A percentile compares a stretch with the other conserved stretches of the same genome.
Evolutionary conservation across 305 asterid species (phyloP).

Genomic region (Vinca major): DNA sequence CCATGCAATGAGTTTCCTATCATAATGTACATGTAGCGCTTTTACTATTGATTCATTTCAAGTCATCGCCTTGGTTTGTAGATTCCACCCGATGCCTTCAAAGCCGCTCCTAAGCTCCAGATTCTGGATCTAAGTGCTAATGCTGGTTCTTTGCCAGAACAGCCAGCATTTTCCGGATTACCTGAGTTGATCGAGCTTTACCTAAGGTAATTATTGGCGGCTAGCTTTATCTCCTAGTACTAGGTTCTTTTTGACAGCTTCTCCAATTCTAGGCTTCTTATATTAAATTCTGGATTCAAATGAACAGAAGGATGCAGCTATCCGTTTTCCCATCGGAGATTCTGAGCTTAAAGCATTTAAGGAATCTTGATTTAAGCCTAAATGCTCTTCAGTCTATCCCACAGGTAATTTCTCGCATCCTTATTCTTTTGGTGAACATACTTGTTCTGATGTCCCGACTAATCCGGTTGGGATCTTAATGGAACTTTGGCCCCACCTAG

Average conservation of each 20-base stretch:
- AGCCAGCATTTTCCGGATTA: constrained; percentile 66
- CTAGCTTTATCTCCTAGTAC: not conserved
- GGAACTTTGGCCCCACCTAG: too few species aligned
- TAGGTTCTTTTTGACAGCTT: constrained; percentile 10
- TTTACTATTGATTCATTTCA: constrained; percentile 8
- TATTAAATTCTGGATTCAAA: constrained; percentile 21
- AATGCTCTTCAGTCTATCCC: constrained; percentile 69
- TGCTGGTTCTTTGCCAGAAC: constrained; percentile 51
- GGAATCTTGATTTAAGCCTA: constrained; percentile 84
- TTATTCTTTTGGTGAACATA: not conserved
- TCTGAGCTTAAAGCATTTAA: constrained; percentile 43
- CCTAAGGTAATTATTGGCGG: constrained; percentile 47
- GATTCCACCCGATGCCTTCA: constrained; percentile 77
- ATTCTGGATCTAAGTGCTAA: constrained; percentile 87
- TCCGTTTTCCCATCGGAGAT: constrained; percentile 59
- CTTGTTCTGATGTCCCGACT: not conserved
- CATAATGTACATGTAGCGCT: not conserved
- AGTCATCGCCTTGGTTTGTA: constrained; percentile 20
- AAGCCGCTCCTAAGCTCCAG: constrained; percentile 67
- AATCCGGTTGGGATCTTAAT: too few species aligned
- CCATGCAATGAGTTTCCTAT: not conserved
- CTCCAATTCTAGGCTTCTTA: constrained; percentile 9
- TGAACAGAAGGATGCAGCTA: constrained; percentile 72
- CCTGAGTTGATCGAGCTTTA: constrained; percentile 82
- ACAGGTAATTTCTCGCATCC: constrained; percentile 35